Evolutionary conservation across 2,329 filamentous ascomycete species (phyloP).

Genomic region (Magnaporthiopsis poae): DNA sequence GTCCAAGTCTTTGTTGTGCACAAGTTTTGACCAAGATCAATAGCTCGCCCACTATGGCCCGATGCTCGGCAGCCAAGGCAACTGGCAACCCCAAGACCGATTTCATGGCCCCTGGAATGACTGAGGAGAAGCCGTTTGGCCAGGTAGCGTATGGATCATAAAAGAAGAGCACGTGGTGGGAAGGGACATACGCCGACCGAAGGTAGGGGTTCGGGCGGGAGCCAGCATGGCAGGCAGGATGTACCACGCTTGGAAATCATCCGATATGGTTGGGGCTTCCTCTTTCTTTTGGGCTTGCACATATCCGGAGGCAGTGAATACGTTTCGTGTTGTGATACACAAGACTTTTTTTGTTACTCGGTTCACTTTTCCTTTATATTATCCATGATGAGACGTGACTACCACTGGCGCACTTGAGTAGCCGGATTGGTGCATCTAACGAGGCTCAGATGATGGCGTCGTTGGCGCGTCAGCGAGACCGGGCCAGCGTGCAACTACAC

Average conservation of each 20-base stretch:
- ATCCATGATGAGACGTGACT: not conserved
- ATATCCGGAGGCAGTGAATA: not conserved
- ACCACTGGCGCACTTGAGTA: not conserved
- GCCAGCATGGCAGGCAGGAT: constrained; percentile 17
- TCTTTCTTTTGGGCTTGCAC: constrained; percentile 17
- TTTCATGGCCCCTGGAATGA: constrained; percentile 64
- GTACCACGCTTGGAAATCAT: constrained; percentile 13
- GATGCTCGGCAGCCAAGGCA: constrained; percentile 87
- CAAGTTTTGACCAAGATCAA: constrained; percentile 1
- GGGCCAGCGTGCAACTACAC: no score
- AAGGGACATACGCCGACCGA: not conserved
- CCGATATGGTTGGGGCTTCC: constrained; percentile 26
- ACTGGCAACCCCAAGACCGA: constrained; percentile 69
- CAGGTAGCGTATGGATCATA: constrained; percentile 51
- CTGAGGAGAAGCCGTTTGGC: constrained; percentile 51
- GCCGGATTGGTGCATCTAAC: not conserved
- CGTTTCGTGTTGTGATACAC: not conserved
- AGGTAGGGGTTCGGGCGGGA: constrained; percentile 10
- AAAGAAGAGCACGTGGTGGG: constrained; percentile 11
- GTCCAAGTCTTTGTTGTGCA: not conserved
- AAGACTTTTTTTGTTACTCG: not conserved
- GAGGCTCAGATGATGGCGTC: not conserved
- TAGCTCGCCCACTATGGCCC: constrained; percentile 95
- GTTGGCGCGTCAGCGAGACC: not conserved
- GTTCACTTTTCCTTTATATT: not conserved